Evolutionary conservation across 257 asterid genomes (phyloP).

Genomic region (Paraleonurus japonicus): DNA sequence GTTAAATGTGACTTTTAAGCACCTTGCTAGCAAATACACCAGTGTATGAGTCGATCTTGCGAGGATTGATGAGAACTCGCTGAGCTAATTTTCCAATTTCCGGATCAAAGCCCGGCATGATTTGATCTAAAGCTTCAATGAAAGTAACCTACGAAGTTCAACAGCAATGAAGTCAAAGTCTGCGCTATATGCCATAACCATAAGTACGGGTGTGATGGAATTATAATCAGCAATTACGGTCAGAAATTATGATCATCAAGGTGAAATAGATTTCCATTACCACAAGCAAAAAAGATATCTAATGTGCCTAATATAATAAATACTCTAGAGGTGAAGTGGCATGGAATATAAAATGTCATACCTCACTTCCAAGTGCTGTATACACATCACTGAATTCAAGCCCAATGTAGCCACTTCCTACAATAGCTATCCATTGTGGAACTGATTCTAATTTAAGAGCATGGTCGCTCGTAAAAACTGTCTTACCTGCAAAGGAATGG

Average conservation of each 20-base stretch:
- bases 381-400: constrained; percentile 96
- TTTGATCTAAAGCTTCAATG: constrained; percentile 88
- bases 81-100: constrained; percentile 93
- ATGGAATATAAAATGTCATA: constrained; percentile 23
- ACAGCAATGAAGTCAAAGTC: constrained; percentile 34
- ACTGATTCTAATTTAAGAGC: constrained; percentile 88
- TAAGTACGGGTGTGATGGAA: neutral
- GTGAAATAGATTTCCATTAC: neutral
- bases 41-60: constrained; percentile 79
- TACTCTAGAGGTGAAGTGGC: constrained; percentile 1
- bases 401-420: constrained; percentile 97
- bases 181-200: constrained; percentile 11
- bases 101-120: constrained; percentile 97
- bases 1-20: constrained; percentile 23
- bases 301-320: constrained; percentile 1
- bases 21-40: constrained; percentile 99
- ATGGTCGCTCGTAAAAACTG: constrained; percentile 94
- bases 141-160: constrained; percentile 71
- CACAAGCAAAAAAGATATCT: constrained; percentile 12
- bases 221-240: neutral
- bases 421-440: constrained; percentile 95
- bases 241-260: constrained; percentile 12
- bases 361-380: constrained; percentile 99
- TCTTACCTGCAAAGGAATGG: constrained; percentile 65
- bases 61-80: constrained; percentile 81